Conservation (phyloP, 768 basidiomycete genomes). For the Mycena filopes region DNA sequence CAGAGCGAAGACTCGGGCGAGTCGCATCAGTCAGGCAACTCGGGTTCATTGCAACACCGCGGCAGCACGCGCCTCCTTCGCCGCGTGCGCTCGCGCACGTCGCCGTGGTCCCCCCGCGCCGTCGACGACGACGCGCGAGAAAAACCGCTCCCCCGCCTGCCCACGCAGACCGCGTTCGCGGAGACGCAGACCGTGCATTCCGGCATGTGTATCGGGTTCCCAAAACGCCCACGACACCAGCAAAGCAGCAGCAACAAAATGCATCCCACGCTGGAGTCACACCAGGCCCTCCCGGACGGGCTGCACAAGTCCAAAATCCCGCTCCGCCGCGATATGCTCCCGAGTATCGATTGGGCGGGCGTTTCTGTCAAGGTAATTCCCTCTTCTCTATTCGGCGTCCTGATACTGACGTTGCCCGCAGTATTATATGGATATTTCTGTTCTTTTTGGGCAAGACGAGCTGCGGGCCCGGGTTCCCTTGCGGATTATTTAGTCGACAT, state of each 20-base stretch:
- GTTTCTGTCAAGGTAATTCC: slow-evolving; percentile 71
- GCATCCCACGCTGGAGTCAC: slow-evolving; percentile 59
- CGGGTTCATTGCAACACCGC: slow-evolving; percentile 11
- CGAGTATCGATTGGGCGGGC: slow-evolving; percentile 74
- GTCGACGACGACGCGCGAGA: slow-evolving; percentile 44
- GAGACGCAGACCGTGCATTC: slow-evolving; percentile 60
- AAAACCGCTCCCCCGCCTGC: slow-evolving; percentile 56
- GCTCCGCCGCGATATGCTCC: slow-evolving; percentile 68
- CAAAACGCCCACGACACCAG: slow-evolving; percentile 69
- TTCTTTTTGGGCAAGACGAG: slow-evolving; percentile 71
- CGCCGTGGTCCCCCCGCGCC: slow-evolving; percentile 40
- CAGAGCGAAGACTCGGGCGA: slow-evolving; percentile 55
- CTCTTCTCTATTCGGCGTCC: slow-evolving; percentile 16
- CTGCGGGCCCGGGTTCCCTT: slow-evolving; percentile 72
- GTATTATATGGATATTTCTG: slow-evolving; percentile 82
- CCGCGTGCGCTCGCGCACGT: slow-evolving; percentile 28
- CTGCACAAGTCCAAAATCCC: slow-evolving; percentile 69
- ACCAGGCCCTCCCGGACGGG: slow-evolving; percentile 70
- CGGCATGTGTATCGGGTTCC: slow-evolving; percentile 73
- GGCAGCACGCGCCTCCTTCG: slow-evolving; percentile 20
- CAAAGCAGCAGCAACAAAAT: slow-evolving; percentile 47
- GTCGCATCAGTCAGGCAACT: slow-evolving; percentile 27
- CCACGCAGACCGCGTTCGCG: slow-evolving; percentile 49
- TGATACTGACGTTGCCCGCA: slow-evolving; percentile 40
- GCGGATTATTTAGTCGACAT: slow-evolving; percentile 53